A percentile compares a stretch with the other conserved stretches of the same genome.
These are phyloP conservation scores for Raffaelea deltoideospora DNA, from an alignment of 2,329 filamentous ascomycete species.

Conservation along the genomic window DNA sequence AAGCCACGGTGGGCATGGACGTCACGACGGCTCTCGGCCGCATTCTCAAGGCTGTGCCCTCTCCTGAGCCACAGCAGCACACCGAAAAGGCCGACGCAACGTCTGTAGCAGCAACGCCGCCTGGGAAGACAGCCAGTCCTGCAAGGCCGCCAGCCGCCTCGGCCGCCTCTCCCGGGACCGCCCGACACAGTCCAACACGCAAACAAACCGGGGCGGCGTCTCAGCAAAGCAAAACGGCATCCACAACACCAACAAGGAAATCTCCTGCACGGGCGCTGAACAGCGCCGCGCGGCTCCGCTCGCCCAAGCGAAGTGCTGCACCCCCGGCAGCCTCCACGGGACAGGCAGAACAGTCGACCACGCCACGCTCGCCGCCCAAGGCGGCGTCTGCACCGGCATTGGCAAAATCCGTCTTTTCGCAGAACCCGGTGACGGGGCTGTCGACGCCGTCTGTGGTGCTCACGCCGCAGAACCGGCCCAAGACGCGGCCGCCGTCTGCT, in stretches of 20 bases:
- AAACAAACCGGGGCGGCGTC: too few relatives aligned
- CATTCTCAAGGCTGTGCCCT: constrained; percentile 33
- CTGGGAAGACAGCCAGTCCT: too few relatives aligned
- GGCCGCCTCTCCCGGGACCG: too few relatives aligned
- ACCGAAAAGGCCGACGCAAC: too few relatives aligned
- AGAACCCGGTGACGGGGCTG: constrained; percentile 35
- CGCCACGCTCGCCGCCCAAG: constrained; percentile 14
- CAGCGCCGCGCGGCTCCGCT: constrained; percentile 12
- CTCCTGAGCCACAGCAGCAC: too few relatives aligned
- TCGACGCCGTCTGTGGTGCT: constrained; percentile 49
- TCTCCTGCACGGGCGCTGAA: too few relatives aligned
- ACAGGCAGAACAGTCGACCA: constrained; percentile 13
- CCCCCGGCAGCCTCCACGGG: too few relatives aligned
- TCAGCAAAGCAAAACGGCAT: too few relatives aligned
- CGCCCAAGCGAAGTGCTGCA: constrained; percentile 11
- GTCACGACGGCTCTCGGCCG: constrained; percentile 49
- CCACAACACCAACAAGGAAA: too few relatives aligned
- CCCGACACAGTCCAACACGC: too few relatives aligned
- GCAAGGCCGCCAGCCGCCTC: too few relatives aligned
- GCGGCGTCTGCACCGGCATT: constrained; percentile 13
- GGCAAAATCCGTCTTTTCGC: constrained; percentile 33
- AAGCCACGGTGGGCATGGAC: constrained; percentile 46
- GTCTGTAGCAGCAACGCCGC: too few relatives aligned
- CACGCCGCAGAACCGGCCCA: constrained; percentile 43
- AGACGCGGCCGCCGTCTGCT: constrained; percentile 53